phyloP scores from a whole-genome alignment of 2,329 filamentous ascomycete genomes.

The Fusarium austroafricanum region DNA sequence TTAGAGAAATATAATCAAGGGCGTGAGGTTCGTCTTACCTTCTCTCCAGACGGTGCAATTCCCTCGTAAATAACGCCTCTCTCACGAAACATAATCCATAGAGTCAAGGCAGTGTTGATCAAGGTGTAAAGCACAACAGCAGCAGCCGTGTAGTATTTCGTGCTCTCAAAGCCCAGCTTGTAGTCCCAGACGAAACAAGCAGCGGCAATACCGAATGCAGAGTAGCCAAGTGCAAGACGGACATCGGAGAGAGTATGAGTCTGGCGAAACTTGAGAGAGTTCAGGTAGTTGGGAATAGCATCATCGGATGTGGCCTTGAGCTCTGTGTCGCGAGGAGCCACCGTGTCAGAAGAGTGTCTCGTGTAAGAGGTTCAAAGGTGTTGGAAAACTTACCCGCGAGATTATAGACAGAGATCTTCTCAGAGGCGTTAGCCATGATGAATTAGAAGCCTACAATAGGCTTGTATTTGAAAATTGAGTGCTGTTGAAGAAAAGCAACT shows the following conservation, averaged over 20 bases:
- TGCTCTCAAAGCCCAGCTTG: conserved; percentile 87
- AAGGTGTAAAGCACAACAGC: conserved; percentile 84
- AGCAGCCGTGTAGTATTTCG: conserved; percentile 81
- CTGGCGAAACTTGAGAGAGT: conserved; percentile 85
- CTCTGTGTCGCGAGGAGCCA: conserved; percentile 65
- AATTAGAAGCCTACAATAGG: conserved; percentile 3
- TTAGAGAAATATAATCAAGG: conserved; percentile 8
- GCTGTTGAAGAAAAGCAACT: conserved; percentile 3
- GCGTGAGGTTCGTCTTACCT: conserved; percentile 64
- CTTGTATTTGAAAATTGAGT: not conserved
- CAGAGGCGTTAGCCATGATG: conserved; percentile 52
- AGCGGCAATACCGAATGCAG: conserved; percentile 81
- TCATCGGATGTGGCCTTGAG: conserved; percentile 98
- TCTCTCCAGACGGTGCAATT: conserved; percentile 71
- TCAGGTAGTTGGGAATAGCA: conserved; percentile 92
- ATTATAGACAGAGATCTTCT: conserved; percentile 75
- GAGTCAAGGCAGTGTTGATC: conserved; percentile 81
- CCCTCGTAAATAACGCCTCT: conserved; percentile 85
- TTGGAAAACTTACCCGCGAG: conserved; percentile 63
- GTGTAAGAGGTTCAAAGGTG: conserved; percentile 1
- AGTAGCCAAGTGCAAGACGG: conserved; percentile 84
- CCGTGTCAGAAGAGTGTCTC: conserved; percentile 41
- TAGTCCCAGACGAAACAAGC: conserved; percentile 93
- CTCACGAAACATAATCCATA: conserved; percentile 89
- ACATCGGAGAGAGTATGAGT: conserved; percentile 84